Evolutionary conservation across 176 grass and related monocot genomes (phyloP), one percentile per base, ranked within the genome.

Genomic region (Triticum urartu): DNA sequence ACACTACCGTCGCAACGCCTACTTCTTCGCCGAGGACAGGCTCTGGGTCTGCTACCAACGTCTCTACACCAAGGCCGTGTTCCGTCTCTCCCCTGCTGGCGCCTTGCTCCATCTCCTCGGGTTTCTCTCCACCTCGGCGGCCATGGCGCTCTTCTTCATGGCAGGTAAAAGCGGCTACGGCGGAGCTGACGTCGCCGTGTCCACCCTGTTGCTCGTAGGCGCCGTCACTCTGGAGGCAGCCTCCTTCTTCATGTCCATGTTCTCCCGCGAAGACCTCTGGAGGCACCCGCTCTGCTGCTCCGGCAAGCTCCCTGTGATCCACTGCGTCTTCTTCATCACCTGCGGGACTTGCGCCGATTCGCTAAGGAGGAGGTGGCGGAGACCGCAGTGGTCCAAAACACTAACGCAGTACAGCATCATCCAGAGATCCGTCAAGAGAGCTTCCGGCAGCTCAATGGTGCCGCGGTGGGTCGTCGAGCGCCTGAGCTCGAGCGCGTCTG

Each of bases 1-100:
- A 6, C 54, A 62, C 0, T 84, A 84, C 54, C 42, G 25, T 36
- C 10, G 54, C 15, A 3, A 62, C 24, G 26, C 24, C 54, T 84
- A 75, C 82, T 45, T 59, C 54, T 84, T 84, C 56, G 68, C 69
- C 36, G 82, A 62, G 82, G 35, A 74, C 69, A 84, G 36, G 14
- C 82, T 85, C 25, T 80, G 39, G 22, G 10, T 69, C 21, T 84
- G 82, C 82, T 84, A 74, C 69, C 82, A 84, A 58, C 82, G 82
- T 25, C 69, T 84, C 69, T 84, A 74, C 82, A 84, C 82, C 17
- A 84, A 84, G 15, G n/a, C 63, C 60, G 4, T 61, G 6, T 75
- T 81, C 12, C 73, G 42, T 5, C 32, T 78, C 33, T 42, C 28
- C 5, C 52, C 20, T 21, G 78, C 25, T 18, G 69, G 58, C 3